phyloP scores from a whole-genome alignment of 2,329 filamentous ascomycete species.

The Trichoderma koningii region DNA sequence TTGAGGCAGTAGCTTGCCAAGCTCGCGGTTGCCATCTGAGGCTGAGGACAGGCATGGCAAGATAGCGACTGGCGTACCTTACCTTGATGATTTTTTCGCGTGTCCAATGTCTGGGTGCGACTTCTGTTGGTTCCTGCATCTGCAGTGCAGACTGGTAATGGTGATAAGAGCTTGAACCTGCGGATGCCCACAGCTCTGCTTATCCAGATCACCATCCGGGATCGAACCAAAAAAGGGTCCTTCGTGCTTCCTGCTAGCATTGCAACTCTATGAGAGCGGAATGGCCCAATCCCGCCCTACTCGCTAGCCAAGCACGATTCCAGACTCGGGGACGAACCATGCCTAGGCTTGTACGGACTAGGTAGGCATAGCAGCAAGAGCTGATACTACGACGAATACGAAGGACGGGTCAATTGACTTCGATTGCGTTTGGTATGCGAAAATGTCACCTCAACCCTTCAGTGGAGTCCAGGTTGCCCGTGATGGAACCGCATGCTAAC shows the following conservation, averaged over 20 bases:
- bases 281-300: background rate
- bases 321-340: background rate
- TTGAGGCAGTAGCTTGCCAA: slow-evolving; percentile 3
- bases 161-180: background rate
- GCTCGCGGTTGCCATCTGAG: slow-evolving; percentile 24
- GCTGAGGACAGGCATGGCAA: slow-evolving; percentile 22
- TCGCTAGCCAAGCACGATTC: background rate
- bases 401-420: background rate
- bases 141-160: background rate
- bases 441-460: too few species aligned
- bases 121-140: background rate
- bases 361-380: background rate
- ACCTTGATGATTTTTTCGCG: background rate
- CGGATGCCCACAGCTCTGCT: background rate
- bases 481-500: too few species aligned
- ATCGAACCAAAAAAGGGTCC: background rate
- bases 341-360: too few species aligned
- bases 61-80: too few species aligned
- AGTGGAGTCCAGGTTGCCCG: too few species aligned
- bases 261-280: too few species aligned
- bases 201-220: background rate
- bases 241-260: too few species aligned
- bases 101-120: background rate
- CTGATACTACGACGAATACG: background rate
- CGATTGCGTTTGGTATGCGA: too few species aligned